Evolutionary conservation across 2,329 filamentous ascomycete genomes (phyloP), one percentile per base, ranked within the genome.

Genomic region (Shiraia bambusicola): DNA sequence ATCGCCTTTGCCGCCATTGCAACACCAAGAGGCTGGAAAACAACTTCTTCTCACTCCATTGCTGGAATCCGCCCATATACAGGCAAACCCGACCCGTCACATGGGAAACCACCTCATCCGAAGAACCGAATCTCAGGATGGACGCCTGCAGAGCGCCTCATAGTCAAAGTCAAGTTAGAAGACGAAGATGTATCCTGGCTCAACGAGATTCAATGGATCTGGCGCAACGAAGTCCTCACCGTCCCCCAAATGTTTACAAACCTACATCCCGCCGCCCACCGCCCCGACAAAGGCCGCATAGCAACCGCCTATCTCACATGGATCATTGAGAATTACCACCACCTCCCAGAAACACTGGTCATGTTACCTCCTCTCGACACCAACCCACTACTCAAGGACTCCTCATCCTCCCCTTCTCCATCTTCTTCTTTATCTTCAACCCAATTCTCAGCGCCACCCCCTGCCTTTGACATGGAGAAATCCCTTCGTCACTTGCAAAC

Each of bases 151-250:
- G 33, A 38, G 6, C 34, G 39, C 7, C 30, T 52, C 12, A 41
- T 58, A 19, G 32, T 58, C 28, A 51, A 54, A 38, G 37, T 38
- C 2, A 38, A 33, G 15, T 36, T 54, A 16, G 34, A 44, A 9
- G 37, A 38, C 11, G 52, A 59, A 22, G 52, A 56, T 22, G 38
- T 49, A 0, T 43, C 35, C n/a, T 59, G 52, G 52, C 38, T 50
- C 4, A 33, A 46, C 10, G 25, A 28, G 5, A 15, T 50, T 4
- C 40, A 37, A 14, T 47, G 52, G 1, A 13, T n/a, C 2, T 76
- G 66, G 37, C 63, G 76, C 73, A 58, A 62, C 59, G 42, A 72
- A 70, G 73, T 51, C 62, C 65, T 29, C 56, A 60, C 37, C 50
- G 32, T 58, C 12, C 32, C 47, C 29, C 13, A 29, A 2, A 36